Evolutionary conservation across 805 yeast genomes (phyloP).

Genomic region (Zygoascus ofunaensis): DNA sequence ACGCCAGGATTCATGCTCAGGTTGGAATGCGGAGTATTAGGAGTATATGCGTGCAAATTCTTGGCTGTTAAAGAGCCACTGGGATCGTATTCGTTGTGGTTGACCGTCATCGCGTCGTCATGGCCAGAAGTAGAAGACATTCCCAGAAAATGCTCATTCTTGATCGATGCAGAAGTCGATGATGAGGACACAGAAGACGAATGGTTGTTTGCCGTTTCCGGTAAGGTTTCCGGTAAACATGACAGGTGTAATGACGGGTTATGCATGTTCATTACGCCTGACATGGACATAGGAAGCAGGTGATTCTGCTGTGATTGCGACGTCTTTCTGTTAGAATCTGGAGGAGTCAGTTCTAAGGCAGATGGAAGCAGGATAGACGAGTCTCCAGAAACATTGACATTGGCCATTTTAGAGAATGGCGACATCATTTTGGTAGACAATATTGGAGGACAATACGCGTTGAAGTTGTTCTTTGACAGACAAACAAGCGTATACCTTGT

Average conservation of each 20-base stretch:
- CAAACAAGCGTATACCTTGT: too few relatives aligned
- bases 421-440: background rate
- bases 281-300: too few relatives aligned
- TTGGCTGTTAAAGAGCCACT: background rate
- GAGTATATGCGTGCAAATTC: background rate
- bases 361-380: conserved; percentile 25
- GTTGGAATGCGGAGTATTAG: background rate
- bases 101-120: background rate
- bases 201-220: too few relatives aligned
- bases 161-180: background rate
- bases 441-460: too few relatives aligned
- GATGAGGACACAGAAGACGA: background rate
- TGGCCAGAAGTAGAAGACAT: background rate
- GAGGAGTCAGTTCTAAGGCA: conserved; percentile 29
- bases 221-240: too few relatives aligned
- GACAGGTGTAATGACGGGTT: too few relatives aligned
- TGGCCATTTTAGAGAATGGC: background rate
- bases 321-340: conserved; percentile 17
- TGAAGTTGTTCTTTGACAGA: too few relatives aligned
- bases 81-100: background rate
- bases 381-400: background rate
- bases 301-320: background rate
- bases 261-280: too few relatives aligned
- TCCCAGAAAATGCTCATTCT: background rate
- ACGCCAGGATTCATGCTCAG: too few relatives aligned